Evolutionary conservation across 495 filamentous ascomycete genomes (phyloP), one percentile per base, ranked within the genome.

Genomic region (Aspergillus kassunensis): DNA sequence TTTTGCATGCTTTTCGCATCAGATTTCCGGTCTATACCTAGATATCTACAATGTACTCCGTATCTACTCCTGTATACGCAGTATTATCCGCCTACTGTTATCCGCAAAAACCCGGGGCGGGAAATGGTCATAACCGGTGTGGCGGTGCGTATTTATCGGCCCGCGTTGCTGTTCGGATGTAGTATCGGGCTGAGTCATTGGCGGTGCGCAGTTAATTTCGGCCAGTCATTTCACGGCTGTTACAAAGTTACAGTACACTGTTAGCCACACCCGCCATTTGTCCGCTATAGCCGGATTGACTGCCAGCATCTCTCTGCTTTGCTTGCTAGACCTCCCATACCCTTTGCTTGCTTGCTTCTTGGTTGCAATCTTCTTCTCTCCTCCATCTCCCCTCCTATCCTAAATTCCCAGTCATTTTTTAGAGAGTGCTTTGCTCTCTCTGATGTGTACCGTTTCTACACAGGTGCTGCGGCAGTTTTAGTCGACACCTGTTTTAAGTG

Each of bases 381-480:
- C 45, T 42, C 46, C 34, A 56, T 50, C 37, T 60, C 48, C 56
- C 47, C 41, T 56, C 30, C 30, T 29, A 29, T 5, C 27, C 27
- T 29, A 29, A 29, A 29, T 33, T 33, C 43, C 30, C 23, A n/a
- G 16, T 44, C 53, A 16, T n/a, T 56, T 42, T 30, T 53, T 13
- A 44, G 53, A 64, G 63, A 67, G 68, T 63, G 58, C 59, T 63
- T 63, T 7, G 51, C 60, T 63, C 70, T 72, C 66, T 74, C 69
- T 74, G 65, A 74, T 74, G 71, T 70, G 66, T 74, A 61, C 61
- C 58, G 66, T 61, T 60, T 64, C 44, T 57, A 56, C 62, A 59
- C 69, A 74, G 71, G 71, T 74, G 71, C 59, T 71, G 71, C 69
- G 69, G 69, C 71, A 72, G 65, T 63, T 57, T 56, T 70, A 69